These are phyloP conservation scores for Hysterium pulicare DNA, from an alignment of 2,329 filamentous ascomycete genomes.

Conservation along the genomic window DNA sequence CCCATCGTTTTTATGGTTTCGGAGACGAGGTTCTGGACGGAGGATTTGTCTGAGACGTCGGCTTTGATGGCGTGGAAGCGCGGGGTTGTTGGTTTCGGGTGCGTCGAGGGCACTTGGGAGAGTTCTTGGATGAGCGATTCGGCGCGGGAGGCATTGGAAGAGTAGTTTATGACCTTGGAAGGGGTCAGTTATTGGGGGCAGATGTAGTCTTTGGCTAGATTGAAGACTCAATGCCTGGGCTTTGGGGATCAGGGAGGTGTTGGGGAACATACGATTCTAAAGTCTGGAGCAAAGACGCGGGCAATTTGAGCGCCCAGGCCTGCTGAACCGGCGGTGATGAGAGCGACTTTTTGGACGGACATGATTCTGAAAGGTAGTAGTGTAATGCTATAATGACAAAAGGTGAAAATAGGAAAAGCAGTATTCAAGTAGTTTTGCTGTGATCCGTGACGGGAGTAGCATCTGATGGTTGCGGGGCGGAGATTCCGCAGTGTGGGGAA, in stretches of 20 bases:
- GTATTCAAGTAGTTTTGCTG: not conserved
- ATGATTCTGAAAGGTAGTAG: constrained; percentile 15
- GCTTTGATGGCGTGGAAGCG: constrained; percentile 45
- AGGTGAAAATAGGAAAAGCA: not conserved
- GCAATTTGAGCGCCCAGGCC: constrained; percentile 49
- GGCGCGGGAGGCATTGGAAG: constrained; percentile 43
- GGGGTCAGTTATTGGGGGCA: constrained; percentile 4
- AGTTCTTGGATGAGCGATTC: constrained; percentile 41
- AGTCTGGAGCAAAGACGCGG: constrained; percentile 45
- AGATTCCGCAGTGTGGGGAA: too few species aligned
- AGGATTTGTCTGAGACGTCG: constrained; percentile 43
- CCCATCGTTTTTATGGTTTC: constrained; percentile 47
- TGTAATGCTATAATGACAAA: not conserved
- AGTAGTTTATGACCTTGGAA: constrained; percentile 47
- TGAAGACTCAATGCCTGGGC: not conserved
- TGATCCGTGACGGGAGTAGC: not conserved
- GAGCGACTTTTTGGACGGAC: constrained; percentile 43
- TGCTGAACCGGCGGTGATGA: constrained; percentile 49
- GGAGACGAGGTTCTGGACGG: constrained; percentile 42
- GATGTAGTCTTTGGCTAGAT: not conserved
- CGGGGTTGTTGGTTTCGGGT: constrained; percentile 24
- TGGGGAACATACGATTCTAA: constrained; percentile 38
- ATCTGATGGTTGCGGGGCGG: not conserved
- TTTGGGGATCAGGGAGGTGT: not conserved
- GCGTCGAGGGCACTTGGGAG: constrained; percentile 31